Conservation (phyloP, 1,139 yeast genomes). For the Geotrichum aggregatum region DNA sequence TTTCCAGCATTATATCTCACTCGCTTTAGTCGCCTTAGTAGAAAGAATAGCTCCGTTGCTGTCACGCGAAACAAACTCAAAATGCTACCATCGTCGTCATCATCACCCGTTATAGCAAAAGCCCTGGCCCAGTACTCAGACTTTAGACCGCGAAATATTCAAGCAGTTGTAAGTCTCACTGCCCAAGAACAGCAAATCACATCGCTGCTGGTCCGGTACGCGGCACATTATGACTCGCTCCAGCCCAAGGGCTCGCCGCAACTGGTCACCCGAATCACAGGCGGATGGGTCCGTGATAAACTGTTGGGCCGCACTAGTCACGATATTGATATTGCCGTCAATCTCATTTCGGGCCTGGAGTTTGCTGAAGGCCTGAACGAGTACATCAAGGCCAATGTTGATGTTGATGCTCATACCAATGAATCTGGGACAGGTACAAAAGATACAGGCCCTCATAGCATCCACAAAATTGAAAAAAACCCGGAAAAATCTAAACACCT, state of each 20-base stretch:
- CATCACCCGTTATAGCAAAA: not conserved
- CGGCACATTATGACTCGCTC: conserved; percentile 25
- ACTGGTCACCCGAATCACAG: conserved; percentile 74
- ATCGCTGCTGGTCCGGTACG: conserved; percentile 40
- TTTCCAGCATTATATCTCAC: too few species aligned
- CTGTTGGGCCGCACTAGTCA: conserved; percentile 72
- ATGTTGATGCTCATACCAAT: too few species aligned
- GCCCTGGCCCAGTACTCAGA: not conserved
- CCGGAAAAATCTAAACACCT: conserved; percentile 94
- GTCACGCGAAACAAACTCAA: not conserved
- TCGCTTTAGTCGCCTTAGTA: too few species aligned
- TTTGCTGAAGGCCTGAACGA: conserved; percentile 66
- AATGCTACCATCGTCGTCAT: not conserved
- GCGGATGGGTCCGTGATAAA: conserved; percentile 99
- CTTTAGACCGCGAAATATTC: conserved; percentile 12
- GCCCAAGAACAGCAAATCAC: conserved; percentile 50
- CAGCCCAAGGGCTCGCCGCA: conserved; percentile 26
- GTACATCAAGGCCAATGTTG: conserved; percentile 42
- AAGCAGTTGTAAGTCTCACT: conserved; percentile 38
- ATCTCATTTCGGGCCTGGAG: conserved; percentile 75
- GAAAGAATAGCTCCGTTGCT: not conserved
- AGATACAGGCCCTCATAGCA: conserved; percentile 49
- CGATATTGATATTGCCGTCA: conserved; percentile 89
- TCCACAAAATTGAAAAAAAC: conserved; percentile 83
- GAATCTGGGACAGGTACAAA: conserved; percentile 44